These are phyloP conservation scores for Moesziomyces globuligerus DNA, from an alignment of 1,284 basidiomycete genomes.

Conservation along the genomic window DNA sequence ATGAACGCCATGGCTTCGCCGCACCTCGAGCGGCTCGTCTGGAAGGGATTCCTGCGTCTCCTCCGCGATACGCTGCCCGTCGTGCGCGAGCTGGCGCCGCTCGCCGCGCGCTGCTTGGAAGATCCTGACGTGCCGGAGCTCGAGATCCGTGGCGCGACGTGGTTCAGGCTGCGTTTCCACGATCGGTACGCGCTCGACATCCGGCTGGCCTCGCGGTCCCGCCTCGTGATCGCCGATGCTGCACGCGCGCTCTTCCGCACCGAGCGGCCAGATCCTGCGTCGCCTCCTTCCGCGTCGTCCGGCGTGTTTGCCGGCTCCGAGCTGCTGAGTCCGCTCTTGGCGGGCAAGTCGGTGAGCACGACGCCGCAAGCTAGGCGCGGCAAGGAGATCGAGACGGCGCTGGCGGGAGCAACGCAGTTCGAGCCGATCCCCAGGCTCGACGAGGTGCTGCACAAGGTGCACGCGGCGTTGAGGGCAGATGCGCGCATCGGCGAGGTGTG, in stretches of 20 bases:
- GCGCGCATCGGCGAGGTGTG: conserved; percentile 7
- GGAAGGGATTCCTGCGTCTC: conserved; percentile 42
- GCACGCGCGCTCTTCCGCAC: conserved; percentile 33
- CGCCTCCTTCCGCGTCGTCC: background rate
- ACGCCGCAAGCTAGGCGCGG: background rate
- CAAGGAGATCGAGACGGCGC: background rate
- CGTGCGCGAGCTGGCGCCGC: conserved; percentile 76
- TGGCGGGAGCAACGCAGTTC: conserved; percentile 19
- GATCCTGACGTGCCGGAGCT: conserved; percentile 70
- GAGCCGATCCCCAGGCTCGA: conserved; percentile 33
- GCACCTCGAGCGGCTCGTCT: conserved; percentile 30
- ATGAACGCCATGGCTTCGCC: conserved; percentile 12
- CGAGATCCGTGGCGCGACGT: conserved; percentile 79
- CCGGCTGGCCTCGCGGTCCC: conserved; percentile 76
- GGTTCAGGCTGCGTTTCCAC: conserved; percentile 80
- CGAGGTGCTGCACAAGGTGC: conserved; percentile 10
- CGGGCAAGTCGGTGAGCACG: conserved; percentile 1
- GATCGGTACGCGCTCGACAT: conserved; percentile 81
- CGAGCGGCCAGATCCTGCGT: conserved; percentile 1
- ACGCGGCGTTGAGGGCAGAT: background rate
- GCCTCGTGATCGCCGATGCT: conserved; percentile 60
- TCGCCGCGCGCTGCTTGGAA: conserved; percentile 70
- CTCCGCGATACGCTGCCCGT: conserved; percentile 79
- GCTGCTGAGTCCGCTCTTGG: conserved; percentile 16
- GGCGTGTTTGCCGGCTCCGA: conserved; percentile 15